These are phyloP conservation scores for Fusarium pseudoanthophilum DNA, from an alignment of 2,329 filamentous ascomycete species.

Conservation along the genomic window DNA sequence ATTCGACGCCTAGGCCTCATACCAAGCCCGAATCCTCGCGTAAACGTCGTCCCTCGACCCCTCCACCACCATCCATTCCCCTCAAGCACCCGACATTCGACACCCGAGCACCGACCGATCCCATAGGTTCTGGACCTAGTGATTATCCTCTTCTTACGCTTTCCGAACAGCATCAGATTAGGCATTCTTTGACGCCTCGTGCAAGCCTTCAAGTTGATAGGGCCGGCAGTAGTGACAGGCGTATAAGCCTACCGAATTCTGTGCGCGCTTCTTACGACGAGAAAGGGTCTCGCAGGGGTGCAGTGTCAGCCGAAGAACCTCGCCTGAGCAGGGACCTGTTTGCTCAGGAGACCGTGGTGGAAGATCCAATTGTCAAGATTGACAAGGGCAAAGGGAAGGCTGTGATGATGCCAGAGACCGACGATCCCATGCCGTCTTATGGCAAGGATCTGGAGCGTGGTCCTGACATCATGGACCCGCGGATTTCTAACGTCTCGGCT, in stretches of 20 bases:
- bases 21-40: slow-evolving; percentile 39
- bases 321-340: slow-evolving; percentile 29
- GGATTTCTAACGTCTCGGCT: slow-evolving; percentile 60
- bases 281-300: slow-evolving; percentile 52
- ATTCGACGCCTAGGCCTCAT: slow-evolving; percentile 63
- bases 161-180: slow-evolving; percentile 60
- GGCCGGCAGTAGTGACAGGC: slow-evolving; percentile 57
- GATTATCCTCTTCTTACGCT: slow-evolving; percentile 64
- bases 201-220: slow-evolving; percentile 64
- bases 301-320: slow-evolving; percentile 37
- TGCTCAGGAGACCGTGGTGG: slow-evolving; percentile 20
- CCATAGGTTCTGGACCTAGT: slow-evolving; percentile 53
- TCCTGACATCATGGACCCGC: slow-evolving; percentile 56
- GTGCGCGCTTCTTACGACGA: slow-evolving; percentile 66
- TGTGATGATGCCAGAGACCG: slow-evolving; percentile 56
- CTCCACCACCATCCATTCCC: slow-evolving; percentile 63
- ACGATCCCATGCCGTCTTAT: slow-evolving; percentile 51
- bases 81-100: slow-evolving; percentile 58
- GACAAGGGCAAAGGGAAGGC: slow-evolving; percentile 65
- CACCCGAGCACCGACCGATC: slow-evolving; percentile 51
- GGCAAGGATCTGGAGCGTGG: slow-evolving; percentile 67
- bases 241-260: slow-evolving; percentile 64
- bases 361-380: slow-evolving; percentile 39
- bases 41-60: slow-evolving; percentile 63
- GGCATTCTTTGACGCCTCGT: slow-evolving; percentile 56